These are phyloP conservation scores for Phytopythium oedochilum DNA, from an alignment of 352 stramenopile species.

Conservation along the genomic window DNA sequence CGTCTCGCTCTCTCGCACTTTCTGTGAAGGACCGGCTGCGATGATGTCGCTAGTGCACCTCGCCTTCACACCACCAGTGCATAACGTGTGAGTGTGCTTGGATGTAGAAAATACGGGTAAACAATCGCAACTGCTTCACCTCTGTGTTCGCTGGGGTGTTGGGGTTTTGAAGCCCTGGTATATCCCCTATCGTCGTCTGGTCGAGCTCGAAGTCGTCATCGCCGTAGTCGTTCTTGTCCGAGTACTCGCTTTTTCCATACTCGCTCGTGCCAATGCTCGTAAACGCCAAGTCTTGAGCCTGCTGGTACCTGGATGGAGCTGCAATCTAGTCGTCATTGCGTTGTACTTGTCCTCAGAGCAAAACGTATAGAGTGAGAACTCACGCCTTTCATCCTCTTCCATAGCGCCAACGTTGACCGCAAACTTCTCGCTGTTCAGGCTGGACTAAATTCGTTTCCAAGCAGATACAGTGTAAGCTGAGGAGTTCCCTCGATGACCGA, in stretches of 20 bases:
- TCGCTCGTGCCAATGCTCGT: conserved; percentile 8
- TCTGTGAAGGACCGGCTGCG: background rate
- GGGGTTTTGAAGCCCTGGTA: background rate
- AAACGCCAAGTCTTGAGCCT: conserved; percentile 16
- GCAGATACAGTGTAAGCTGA: no score
- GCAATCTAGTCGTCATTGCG: background rate
- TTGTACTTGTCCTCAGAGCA: background rate
- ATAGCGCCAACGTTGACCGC: conserved; percentile 57
- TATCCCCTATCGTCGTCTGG: conserved; percentile 28
- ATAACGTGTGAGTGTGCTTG: background rate
- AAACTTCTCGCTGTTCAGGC: conserved; percentile 74
- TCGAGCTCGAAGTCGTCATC: conserved; percentile 68
- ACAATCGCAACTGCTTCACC: background rate
- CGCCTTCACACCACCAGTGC: background rate
- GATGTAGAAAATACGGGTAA: no score
- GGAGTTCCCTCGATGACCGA: no score
- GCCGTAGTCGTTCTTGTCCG: conserved; percentile 37
- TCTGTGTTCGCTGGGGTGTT: background rate
- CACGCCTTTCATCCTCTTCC: conserved; percentile 34
- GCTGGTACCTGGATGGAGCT: conserved; percentile 37
- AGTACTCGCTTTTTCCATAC: conserved; percentile 13
- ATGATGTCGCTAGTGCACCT: background rate
- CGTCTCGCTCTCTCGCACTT: conserved; percentile 15
- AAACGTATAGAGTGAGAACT: no score
- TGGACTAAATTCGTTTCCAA: conserved; percentile 30